These are phyloP conservation scores for Trichoderma koningiopsis DNA, from an alignment of 2,329 filamentous ascomycete species.

Conservation along the genomic window DNA sequence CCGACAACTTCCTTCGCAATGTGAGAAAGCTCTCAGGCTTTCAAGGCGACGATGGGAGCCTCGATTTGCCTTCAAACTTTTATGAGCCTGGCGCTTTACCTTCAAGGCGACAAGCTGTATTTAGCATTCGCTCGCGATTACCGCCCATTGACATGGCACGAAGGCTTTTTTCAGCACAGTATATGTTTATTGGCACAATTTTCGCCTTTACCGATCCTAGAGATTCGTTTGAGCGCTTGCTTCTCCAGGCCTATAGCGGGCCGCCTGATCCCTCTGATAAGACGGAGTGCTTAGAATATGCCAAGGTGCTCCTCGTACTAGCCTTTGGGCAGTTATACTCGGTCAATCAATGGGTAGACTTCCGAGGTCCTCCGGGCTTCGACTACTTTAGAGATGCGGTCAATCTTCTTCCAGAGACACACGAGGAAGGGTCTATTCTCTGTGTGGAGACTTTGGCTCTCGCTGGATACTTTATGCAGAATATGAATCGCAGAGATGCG, in stretches of 20 bases:
- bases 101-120: slow-evolving; percentile 34
- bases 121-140: slow-evolving; percentile 39
- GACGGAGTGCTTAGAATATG: slow-evolving; percentile 52
- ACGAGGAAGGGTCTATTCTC: slow-evolving; percentile 56
- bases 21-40: slow-evolving; percentile 42
- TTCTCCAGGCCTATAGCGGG: slow-evolving; percentile 48
- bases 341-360: slow-evolving; percentile 57
- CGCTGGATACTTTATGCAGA: slow-evolving; percentile 60
- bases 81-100: slow-evolving; percentile 41
- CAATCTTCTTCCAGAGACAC: slow-evolving; percentile 55
- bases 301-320: slow-evolving; percentile 55
- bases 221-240: slow-evolving; percentile 48
- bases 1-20: slow-evolving; percentile 44
- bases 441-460: slow-evolving; percentile 58
- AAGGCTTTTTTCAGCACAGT: slow-evolving; percentile 53
- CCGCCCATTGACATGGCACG: slow-evolving; percentile 55
- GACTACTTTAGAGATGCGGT: slow-evolving; percentile 56
- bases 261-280: slow-evolving; percentile 46
- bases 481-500: slow-evolving; percentile 56
- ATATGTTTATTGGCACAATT: slow-evolving; percentile 59
- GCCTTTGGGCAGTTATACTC: slow-evolving; percentile 60
- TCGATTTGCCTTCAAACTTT: slow-evolving; percentile 39
- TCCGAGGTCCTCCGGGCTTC: slow-evolving; percentile 57
- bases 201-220: slow-evolving; percentile 54
- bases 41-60: slow-evolving; percentile 36